Conservation (phyloP, 768 basidiomycete species). For the Tulasnella sp. region DNA sequence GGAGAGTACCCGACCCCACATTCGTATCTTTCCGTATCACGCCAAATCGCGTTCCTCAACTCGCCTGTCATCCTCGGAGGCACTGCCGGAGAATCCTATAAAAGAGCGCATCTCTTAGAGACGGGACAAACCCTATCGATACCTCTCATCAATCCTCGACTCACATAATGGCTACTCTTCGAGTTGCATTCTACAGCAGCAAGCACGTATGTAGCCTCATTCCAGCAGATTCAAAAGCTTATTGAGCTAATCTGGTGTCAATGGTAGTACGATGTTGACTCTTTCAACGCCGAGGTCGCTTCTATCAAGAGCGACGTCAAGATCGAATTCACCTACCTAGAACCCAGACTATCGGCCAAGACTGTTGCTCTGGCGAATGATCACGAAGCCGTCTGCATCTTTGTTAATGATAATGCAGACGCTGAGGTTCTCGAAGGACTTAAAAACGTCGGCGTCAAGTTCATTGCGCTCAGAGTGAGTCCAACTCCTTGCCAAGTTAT, state of each 20-base stretch:
- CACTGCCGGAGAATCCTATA: not conserved
- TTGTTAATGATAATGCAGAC: slow-evolving; percentile 33
- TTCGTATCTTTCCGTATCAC: not conserved
- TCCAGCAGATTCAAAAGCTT: not conserved
- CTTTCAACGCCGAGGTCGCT: slow-evolving; percentile 24
- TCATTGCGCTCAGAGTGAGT: slow-evolving; percentile 31
- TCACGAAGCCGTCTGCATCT: slow-evolving; percentile 32
- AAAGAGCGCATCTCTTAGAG: not conserved
- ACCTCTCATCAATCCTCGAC: not conserved
- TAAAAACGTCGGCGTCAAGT: slow-evolving; percentile 27
- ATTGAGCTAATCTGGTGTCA: not conserved
- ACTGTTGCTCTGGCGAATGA: slow-evolving; percentile 27
- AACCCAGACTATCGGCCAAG: slow-evolving; percentile 21
- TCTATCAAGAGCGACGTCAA: slow-evolving; percentile 4
- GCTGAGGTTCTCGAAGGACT: slow-evolving; percentile 29
- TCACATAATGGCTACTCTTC: not conserved
- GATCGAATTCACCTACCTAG: slow-evolving; percentile 30
- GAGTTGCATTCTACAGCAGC: slow-evolving; percentile 32
- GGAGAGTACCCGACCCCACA: not conserved
- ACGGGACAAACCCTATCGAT: not conserved
- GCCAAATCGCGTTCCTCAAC: slow-evolving; percentile 10
- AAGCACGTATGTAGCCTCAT: slow-evolving; percentile 29
- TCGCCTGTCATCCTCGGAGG: not conserved
- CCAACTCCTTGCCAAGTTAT: not conserved
- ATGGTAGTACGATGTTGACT: slow-evolving; percentile 30